Percentiles rank a stretch among this genome's conserved stretches.
These are phyloP conservation scores for Penicillium olsonii DNA, from an alignment of 2,329 filamentous ascomycete genomes.

Conservation along the genomic window DNA sequence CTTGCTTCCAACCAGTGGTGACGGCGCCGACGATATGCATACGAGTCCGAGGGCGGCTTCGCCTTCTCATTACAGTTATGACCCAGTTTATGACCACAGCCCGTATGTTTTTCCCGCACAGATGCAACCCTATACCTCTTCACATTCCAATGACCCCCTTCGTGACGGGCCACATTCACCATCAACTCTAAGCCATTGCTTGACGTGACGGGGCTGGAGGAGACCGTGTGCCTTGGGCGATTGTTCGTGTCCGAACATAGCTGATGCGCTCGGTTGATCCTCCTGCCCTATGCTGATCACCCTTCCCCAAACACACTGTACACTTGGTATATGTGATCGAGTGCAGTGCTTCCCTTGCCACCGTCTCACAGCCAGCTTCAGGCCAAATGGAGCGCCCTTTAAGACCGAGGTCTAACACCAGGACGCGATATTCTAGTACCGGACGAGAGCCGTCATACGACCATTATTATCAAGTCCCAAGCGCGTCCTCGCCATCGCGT, in stretches of 20 bases:
- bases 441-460: conserved; percentile 19
- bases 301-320: conserved; percentile 11
- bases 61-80: conserved; percentile 31
- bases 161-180: conserved; percentile 18
- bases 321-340: conserved; percentile 6
- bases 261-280: background rate
- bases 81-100: conserved; percentile 30
- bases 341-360: conserved; percentile 6
- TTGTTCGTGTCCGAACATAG: conserved; percentile 8
- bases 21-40: conserved; percentile 36
- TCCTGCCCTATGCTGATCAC: background rate
- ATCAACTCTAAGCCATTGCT: conserved; percentile 10
- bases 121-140: conserved; percentile 15
- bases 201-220: conserved; percentile 5
- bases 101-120: conserved; percentile 39
- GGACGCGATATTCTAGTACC: conserved; percentile 18
- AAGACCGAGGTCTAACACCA: conserved; percentile 25
- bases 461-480: conserved; percentile 30
- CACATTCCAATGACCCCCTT: conserved; percentile 27
- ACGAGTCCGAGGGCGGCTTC: conserved; percentile 29
- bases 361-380: conserved; percentile 1
- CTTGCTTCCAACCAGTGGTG: conserved; percentile 44
- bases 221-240: background rate
- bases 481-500: conserved; percentile 37
- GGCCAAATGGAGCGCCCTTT: conserved; percentile 17